Percentiles rank a stretch among this genome's conserved stretches.
phyloP scores from a whole-genome alignment of 495 filamentous ascomycete species.

The Tirmania nivea region DNA sequence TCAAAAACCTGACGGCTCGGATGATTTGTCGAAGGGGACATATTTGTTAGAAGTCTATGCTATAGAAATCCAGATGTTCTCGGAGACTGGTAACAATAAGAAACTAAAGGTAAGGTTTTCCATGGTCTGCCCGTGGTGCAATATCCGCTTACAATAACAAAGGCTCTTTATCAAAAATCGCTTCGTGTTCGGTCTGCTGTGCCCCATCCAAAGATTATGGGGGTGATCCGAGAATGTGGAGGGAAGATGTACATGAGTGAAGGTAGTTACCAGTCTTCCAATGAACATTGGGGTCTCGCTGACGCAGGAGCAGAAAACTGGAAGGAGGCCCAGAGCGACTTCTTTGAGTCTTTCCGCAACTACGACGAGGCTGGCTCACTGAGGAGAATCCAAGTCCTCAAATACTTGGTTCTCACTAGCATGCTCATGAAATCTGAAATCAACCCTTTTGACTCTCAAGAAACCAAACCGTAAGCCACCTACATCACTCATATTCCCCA shows the following conservation, averaged over 20 bases:
- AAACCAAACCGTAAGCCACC: constrained; percentile 55
- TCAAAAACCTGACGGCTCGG: constrained; percentile 66
- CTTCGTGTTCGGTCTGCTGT: constrained; percentile 83
- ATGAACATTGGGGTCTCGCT: background rate
- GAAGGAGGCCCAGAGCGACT: constrained; percentile 90
- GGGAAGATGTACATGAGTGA: constrained; percentile 99
- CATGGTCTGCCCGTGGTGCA: background rate
- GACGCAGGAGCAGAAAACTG: constrained; percentile 48
- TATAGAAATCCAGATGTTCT: constrained; percentile 96
- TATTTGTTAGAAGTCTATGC: constrained; percentile 92
- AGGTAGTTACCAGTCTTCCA: constrained; percentile 18
- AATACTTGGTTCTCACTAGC: constrained; percentile 85
- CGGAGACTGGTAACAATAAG: constrained; percentile 91
- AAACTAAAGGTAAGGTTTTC: constrained; percentile 45
- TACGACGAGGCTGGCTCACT: constrained; percentile 95
- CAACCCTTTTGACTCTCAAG: constrained; percentile 96
- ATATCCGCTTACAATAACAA: background rate
- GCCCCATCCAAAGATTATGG: constrained; percentile 96
- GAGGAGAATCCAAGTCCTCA: constrained; percentile 90
- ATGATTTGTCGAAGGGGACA: constrained; percentile 90
- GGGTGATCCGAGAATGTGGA: constrained; percentile 92
- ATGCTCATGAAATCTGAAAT: constrained; percentile 99
- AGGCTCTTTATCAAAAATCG: constrained; percentile 68
- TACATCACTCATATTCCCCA: background rate
- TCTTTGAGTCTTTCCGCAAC: constrained; percentile 96